These are phyloP conservation scores for Pochonia chlamydosporia DNA, from an alignment of 2,329 filamentous ascomycete genomes.

Conservation along the genomic window DNA sequence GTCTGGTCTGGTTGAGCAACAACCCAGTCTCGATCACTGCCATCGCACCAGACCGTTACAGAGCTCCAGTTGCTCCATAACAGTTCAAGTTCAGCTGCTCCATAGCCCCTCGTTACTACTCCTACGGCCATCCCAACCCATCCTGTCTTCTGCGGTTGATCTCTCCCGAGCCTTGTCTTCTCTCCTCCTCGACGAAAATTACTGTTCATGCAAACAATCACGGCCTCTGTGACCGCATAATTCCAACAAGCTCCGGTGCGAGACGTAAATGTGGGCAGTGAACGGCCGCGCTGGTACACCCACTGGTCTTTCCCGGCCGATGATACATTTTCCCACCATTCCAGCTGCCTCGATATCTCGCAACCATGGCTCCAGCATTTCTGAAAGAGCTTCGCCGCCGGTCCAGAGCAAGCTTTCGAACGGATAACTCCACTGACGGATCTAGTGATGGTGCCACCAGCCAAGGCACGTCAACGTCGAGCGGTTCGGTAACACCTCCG, in stretches of 20 bases:
- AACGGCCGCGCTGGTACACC: background rate
- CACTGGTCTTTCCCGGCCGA: background rate
- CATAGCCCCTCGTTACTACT: background rate
- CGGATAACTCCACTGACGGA: conserved; percentile 55
- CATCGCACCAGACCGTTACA: too few relatives aligned
- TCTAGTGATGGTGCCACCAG: conserved; percentile 53
- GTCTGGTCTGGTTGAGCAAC: background rate
- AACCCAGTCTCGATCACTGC: background rate
- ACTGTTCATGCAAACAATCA: too few relatives aligned
- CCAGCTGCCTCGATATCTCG: conserved; percentile 4
- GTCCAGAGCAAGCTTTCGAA: conserved; percentile 69
- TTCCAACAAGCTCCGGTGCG: background rate
- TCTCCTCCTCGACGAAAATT: too few relatives aligned
- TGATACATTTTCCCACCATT: background rate
- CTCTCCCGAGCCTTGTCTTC: background rate
- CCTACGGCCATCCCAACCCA: background rate
- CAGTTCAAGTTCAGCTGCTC: too few relatives aligned
- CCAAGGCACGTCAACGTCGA: conserved; percentile 56
- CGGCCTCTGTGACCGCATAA: background rate
- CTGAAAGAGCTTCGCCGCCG: conserved; percentile 72
- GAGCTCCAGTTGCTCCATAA: too few relatives aligned
- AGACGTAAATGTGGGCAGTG: background rate
- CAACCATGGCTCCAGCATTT: conserved; percentile 56
- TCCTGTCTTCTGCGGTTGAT: background rate
- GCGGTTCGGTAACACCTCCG: conserved; percentile 68